These are phyloP conservation scores for Globomyces pollinis-pini DNA, from an alignment of 192 early-diverging fungal genomes.

Conservation along the genomic window DNA sequence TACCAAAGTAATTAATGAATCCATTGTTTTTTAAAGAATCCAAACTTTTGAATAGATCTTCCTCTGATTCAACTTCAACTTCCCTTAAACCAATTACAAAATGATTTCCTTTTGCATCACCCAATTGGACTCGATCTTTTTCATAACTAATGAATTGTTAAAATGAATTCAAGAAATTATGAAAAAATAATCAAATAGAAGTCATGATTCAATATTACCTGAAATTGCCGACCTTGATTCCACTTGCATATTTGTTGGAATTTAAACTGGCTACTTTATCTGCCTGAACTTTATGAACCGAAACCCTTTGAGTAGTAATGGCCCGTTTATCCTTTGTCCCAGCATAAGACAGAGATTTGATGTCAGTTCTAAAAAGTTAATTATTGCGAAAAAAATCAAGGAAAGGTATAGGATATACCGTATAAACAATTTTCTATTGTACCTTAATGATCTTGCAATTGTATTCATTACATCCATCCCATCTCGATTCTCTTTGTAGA, in stretches of 20 bases:
- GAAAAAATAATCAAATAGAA: slow-evolving; percentile 8
- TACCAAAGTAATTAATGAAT: slow-evolving; percentile 97
- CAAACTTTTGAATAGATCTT: slow-evolving; percentile 18
- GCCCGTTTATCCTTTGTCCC: slow-evolving; percentile 94
- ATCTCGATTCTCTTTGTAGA: slow-evolving; percentile 92
- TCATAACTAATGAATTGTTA: too few relatives aligned
- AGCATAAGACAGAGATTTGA: slow-evolving; percentile 67
- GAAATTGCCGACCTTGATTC: slow-evolving; percentile 70
- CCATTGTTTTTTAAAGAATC: slow-evolving; percentile 63
- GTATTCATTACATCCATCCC: slow-evolving; percentile 76
- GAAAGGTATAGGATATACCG: neutral
- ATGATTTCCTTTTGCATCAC: slow-evolving; percentile 82
- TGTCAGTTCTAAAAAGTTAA: slow-evolving; percentile 10
- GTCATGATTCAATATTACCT: too few relatives aligned
- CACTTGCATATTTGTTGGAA: too few relatives aligned
- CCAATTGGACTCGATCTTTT: slow-evolving; percentile 59
- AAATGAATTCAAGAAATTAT: too few relatives aligned
- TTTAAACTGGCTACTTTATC: too few relatives aligned
- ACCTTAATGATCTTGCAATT: slow-evolving; percentile 46
- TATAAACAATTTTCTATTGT: too few relatives aligned
- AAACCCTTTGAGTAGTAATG: slow-evolving; percentile 78
- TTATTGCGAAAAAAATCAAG: slow-evolving; percentile 19
- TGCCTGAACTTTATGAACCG: slow-evolving; percentile 52
- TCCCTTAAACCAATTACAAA: slow-evolving; percentile 78
- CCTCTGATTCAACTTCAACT: neutral